These are phyloP conservation scores for Xanthoconium separans DNA, from an alignment of 1,284 basidiomycete genomes.

Conservation along the genomic window DNA sequence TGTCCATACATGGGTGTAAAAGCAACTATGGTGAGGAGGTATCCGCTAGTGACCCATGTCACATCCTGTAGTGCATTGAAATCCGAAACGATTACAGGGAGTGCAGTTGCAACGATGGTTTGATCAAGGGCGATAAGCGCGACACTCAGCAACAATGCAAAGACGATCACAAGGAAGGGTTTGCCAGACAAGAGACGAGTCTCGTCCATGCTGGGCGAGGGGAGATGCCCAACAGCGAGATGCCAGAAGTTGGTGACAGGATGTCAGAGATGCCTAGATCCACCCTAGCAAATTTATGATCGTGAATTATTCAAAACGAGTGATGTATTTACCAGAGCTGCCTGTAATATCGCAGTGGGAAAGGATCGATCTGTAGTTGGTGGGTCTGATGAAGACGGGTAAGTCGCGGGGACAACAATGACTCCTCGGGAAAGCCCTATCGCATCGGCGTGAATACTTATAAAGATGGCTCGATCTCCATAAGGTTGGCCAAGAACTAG, in stretches of 20 bases:
- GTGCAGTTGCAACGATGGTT: conserved; percentile 39
- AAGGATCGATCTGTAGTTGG: background rate
- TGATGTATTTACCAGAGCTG: background rate
- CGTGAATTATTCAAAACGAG: background rate
- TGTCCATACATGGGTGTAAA: conserved; percentile 18
- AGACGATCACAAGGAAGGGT: conserved; percentile 3
- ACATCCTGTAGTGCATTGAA: conserved; percentile 37
- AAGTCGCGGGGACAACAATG: no score
- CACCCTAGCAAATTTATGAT: background rate
- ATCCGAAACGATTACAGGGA: conserved; percentile 42
- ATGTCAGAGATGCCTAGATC: background rate
- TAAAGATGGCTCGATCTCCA: background rate
- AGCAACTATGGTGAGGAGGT: conserved; percentile 16
- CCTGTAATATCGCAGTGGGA: background rate
- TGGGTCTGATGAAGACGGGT: background rate
- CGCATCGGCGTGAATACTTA: background rate
- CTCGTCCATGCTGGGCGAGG: conserved; percentile 6
- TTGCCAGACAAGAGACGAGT: conserved; percentile 7
- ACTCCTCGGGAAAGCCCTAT: background rate
- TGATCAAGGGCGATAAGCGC: conserved; percentile 37
- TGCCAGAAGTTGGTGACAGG: background rate
- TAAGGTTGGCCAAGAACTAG: background rate
- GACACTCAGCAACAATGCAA: conserved; percentile 18
- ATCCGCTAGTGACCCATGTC: conserved; percentile 16
- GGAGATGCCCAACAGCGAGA: no score